phyloP scores from a whole-genome alignment of 768 basidiomycete genomes.

The Pleurotus giganteus region DNA sequence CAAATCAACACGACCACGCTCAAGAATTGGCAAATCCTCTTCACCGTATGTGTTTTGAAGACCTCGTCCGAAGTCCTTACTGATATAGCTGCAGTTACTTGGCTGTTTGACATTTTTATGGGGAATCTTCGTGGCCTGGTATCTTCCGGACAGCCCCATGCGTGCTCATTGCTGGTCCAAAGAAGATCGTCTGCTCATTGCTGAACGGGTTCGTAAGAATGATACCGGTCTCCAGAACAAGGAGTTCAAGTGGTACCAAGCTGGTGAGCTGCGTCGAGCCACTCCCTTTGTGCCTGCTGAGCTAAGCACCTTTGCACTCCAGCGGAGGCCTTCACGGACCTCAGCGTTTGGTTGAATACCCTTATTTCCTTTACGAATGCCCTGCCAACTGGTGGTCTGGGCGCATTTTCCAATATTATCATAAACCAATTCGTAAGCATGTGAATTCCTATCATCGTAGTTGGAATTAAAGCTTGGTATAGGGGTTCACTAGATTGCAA shows the following conservation, averaged over 20 bases:
- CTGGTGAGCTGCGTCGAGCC: slow-evolving; percentile 18
- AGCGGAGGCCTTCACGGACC: slow-evolving; percentile 45
- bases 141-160: slow-evolving; percentile 50
- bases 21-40: slow-evolving; percentile 52
- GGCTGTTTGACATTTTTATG: slow-evolving; percentile 45
- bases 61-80: background rate
- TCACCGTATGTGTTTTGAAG: slow-evolving; percentile 27
- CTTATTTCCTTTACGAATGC: slow-evolving; percentile 48
- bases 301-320: slow-evolving; percentile 1
- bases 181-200: slow-evolving; percentile 45
- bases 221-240: slow-evolving; percentile 52
- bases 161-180: slow-evolving; percentile 45
- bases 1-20: slow-evolving; percentile 40
- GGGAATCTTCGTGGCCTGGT: slow-evolving; percentile 46
- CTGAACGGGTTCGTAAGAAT: slow-evolving; percentile 50
- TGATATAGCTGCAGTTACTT: slow-evolving; percentile 30
- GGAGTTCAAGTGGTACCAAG: slow-evolving; percentile 43
- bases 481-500: slow-evolving; percentile 48
- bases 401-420: slow-evolving; percentile 54
- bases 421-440: slow-evolving; percentile 40
- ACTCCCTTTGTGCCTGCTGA: background rate
- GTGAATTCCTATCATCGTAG: background rate
- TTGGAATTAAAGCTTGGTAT: background rate
- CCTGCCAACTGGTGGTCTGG: slow-evolving; percentile 45
- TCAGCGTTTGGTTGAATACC: slow-evolving; percentile 43